Evolutionary conservation across 768 basidiomycete genomes (phyloP), one percentile per base, ranked within the genome.

Genomic region (Gloeostereum incarnatum): DNA sequence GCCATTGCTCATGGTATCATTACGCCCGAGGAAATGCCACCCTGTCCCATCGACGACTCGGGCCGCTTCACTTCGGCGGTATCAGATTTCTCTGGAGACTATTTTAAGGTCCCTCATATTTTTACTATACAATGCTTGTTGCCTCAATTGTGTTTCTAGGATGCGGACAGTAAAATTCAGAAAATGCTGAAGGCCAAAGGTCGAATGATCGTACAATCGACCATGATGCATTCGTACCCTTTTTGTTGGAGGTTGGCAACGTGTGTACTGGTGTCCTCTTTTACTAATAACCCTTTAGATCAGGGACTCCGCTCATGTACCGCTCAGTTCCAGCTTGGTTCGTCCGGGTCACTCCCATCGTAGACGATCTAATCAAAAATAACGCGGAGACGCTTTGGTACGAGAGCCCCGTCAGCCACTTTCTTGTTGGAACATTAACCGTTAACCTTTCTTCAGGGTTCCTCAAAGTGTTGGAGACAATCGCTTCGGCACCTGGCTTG

Each of bases 281-380:
- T 24, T 8, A 8, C 10, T 10, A n/a, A 26, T 10, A 19, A 11
- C 13, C 34, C 39, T 9, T 11, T 22, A 93, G 92, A 54, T 98
- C 96, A 14, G 81, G 82, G 9, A 97, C 94, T 1, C 96, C 96
- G 16, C 73, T 99, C 51, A 80, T 99, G 45, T 93, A 99, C 61
- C 87, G 91, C 35, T 91, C 92, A 33, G 83, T 99, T 49, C 94
- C 94, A 26, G 83, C 75, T 5, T 99, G 96, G 96, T 97, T 97
- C 54, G 80, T 99, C 42, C 76, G 77, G 42, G 96, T 98, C 5
- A 76, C 82, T 41, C 80, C 80, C 38, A 75, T 91, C 49, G 73
- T 84, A 27, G 87, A 94, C 46, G 64, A 91, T 43, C 80, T 99
- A 32, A 87, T 98, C 4, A 68, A 72, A 20, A 93, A 96, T 60